A percentile compares a stretch with the other conserved stretches of the same genome.
phyloP scores from a whole-genome alignment of 441 rosid genomes.

The Corymbia calophylla region DNA sequence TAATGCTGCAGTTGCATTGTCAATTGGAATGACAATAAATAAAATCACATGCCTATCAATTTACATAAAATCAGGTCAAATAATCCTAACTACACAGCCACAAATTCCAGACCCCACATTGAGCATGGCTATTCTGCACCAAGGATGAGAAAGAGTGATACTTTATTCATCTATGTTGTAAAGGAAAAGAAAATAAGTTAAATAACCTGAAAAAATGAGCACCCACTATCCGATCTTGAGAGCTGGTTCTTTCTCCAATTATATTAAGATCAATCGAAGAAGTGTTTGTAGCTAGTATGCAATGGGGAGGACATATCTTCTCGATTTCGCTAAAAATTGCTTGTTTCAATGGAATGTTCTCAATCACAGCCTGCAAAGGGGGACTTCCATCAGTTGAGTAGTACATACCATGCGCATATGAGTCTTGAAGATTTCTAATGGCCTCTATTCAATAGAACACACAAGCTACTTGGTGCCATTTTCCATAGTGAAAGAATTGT shows the following conservation, averaged over 20 bases:
- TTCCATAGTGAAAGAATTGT: not conserved
- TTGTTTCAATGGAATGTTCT: conserved; percentile 79
- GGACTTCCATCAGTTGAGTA: not conserved
- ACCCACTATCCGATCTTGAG: conserved; percentile 81
- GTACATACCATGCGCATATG: not conserved
- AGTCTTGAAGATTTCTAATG: not conserved
- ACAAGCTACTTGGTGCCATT: not conserved
- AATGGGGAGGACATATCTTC: conserved; percentile 68
- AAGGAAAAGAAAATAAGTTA: not conserved
- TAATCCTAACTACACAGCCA: not conserved
- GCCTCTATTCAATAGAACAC: not conserved
- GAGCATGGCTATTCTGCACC: not conserved
- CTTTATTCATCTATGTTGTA: not conserved
- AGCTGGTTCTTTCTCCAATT: conserved; percentile 68
- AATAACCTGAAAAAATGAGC: conserved; percentile 94
- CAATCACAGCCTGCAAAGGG: conserved; percentile 83
- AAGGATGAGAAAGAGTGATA: not conserved
- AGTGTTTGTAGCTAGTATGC: conserved; percentile 91
- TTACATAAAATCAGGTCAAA: not conserved
- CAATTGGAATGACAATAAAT: not conserved
- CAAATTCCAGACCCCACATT: not conserved
- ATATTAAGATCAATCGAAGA: conserved; percentile 76
- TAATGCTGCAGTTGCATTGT: not conserved
- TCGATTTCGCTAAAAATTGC: conserved; percentile 75
- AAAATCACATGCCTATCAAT: not conserved